Conservation (phyloP, 495 filamentous ascomycete genomes). For the Durotheca rogersii region DNA sequence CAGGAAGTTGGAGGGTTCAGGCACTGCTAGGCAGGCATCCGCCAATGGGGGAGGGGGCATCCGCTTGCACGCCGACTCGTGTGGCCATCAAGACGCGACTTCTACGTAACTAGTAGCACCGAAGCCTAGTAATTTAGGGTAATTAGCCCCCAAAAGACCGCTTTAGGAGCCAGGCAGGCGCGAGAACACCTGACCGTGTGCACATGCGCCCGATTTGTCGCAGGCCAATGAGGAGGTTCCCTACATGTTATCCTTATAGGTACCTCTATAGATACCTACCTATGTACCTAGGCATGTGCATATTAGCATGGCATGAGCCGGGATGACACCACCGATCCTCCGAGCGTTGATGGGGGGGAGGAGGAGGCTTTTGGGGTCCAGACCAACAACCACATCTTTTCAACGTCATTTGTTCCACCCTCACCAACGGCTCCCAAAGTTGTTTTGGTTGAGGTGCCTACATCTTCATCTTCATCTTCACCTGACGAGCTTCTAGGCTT, state of each 20-base stretch:
- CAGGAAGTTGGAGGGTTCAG: too few species aligned
- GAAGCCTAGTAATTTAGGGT: not conserved
- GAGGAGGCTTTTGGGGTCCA: too few species aligned
- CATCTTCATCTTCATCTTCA: too few species aligned
- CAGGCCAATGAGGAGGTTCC: not conserved
- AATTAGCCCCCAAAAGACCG: slow-evolving; percentile 5
- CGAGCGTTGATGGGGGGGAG: too few species aligned
- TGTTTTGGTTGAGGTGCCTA: too few species aligned
- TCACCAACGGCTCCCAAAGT: too few species aligned
- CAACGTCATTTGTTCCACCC: slow-evolving; percentile 24
- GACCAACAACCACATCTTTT: slow-evolving; percentile 10
- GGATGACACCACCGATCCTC: slow-evolving; percentile 25
- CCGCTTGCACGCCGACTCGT: too few species aligned
- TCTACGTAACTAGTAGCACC: too few species aligned
- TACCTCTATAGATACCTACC: slow-evolving; percentile 7
- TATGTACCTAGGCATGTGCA: slow-evolving; percentile 11
- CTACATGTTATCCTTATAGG: too few species aligned
- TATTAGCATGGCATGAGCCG: slow-evolving; percentile 3
- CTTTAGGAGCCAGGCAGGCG: slow-evolving; percentile 15
- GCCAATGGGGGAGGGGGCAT: too few species aligned
- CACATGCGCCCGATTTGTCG: slow-evolving; percentile 36
- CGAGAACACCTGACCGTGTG: slow-evolving; percentile 32
- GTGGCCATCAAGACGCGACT: slow-evolving; percentile 1
- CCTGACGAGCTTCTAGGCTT: too few species aligned
- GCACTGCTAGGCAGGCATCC: too few species aligned